Conservation (phyloP, 192 early-diverging fungal genomes). For the Coemansia sp. region DNA sequence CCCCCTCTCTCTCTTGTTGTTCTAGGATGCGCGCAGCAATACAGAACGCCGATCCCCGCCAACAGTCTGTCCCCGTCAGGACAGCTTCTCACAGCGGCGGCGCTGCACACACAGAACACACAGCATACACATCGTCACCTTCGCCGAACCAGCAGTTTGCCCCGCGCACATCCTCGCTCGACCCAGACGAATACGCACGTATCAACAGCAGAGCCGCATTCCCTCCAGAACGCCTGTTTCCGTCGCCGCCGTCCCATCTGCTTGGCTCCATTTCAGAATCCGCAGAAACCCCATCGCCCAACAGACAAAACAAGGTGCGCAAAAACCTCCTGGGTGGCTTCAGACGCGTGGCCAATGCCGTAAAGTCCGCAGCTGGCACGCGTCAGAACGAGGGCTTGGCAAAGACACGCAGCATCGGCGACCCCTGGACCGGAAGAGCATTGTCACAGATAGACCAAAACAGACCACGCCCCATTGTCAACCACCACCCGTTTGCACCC, state of each 20-base stretch:
- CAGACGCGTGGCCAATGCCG: slow-evolving; percentile 46
- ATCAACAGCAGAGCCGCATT: neutral
- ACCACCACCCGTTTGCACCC: slow-evolving; percentile 9
- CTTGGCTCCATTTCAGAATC: slow-evolving; percentile 34
- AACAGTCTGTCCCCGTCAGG: neutral
- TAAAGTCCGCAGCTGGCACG: slow-evolving; percentile 31
- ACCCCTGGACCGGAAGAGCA: neutral
- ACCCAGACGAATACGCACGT: slow-evolving; percentile 4
- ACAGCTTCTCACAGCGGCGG: neutral
- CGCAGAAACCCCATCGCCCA: neutral
- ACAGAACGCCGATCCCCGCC: slow-evolving; percentile 25
- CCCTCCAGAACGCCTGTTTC: slow-evolving; percentile 3
- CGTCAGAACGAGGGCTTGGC: neutral
- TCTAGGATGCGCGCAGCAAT: slow-evolving; percentile 23
- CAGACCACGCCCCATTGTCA: slow-evolving; percentile 6
- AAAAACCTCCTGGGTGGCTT: slow-evolving; percentile 38
- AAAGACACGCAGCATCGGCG: neutral
- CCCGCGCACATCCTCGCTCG: neutral
- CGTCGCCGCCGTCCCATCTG: slow-evolving; percentile 1
- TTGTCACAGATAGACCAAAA: no score
- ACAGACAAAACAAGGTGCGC: slow-evolving; percentile 20
- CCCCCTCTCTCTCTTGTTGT: neutral
- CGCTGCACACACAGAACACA: neutral
- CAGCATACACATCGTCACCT: neutral
- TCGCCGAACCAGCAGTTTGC: slow-evolving; percentile 6